Conservation (phyloP, 2,329 filamentous ascomycete species). For the Penicillium expansum region DNA sequence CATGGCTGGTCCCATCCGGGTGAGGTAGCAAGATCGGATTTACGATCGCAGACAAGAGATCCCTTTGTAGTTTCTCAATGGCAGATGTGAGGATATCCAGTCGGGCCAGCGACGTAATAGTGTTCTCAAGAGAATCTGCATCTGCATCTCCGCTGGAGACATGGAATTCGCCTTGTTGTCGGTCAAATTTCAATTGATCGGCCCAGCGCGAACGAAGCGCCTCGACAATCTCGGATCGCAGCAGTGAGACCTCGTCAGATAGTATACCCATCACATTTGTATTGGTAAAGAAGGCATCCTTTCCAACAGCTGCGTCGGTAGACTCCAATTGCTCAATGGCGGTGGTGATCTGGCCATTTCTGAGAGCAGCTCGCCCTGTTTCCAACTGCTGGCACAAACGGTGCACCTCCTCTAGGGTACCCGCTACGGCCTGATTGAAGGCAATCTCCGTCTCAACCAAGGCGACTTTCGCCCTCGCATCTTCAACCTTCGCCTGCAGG, state of each 20-base stretch:
- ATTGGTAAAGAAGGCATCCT: conserved; percentile 31
- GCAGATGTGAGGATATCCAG: conserved; percentile 33
- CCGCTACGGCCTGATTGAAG: conserved; percentile 56
- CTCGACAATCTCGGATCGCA: conserved; percentile 65
- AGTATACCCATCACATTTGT: conserved; percentile 55
- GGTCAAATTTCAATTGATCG: conserved; percentile 62
- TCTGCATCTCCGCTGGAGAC: conserved; percentile 52
- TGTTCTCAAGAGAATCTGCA: conserved; percentile 29
- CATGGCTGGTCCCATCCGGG: conserved; percentile 24
- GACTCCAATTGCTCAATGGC: conserved; percentile 52
- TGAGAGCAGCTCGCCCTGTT: conserved; percentile 45
- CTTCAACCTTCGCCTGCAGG: conserved; percentile 63
- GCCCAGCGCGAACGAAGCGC: conserved; percentile 70
- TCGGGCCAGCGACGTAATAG: conserved; percentile 32
- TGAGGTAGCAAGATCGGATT: conserved; percentile 33
- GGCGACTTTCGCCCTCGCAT: conserved; percentile 54
- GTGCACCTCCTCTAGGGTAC: conserved; percentile 51
- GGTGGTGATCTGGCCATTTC: conserved; percentile 44
- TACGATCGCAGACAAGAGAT: conserved; percentile 32
- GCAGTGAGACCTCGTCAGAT: conserved; percentile 60
- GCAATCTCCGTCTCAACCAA: conserved; percentile 58
- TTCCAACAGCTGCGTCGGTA: conserved; percentile 33
- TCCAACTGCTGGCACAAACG: conserved; percentile 51
- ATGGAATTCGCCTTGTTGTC: conserved; percentile 53
- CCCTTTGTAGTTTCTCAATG: conserved; percentile 34